Conservation (phyloP, 2,329 filamentous ascomycete species). For the Aspergillus floridensis region DNA sequence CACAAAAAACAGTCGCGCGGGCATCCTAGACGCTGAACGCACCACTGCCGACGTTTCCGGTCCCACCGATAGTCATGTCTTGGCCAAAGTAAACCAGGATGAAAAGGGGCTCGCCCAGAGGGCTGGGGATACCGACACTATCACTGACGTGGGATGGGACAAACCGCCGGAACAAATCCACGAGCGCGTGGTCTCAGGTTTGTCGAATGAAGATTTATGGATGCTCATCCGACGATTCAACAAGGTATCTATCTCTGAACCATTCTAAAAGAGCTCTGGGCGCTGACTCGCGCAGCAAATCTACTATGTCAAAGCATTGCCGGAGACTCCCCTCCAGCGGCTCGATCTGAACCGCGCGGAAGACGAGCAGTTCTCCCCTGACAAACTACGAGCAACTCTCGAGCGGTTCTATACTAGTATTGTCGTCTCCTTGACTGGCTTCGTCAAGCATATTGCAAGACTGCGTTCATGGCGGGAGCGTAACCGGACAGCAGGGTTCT, state of each 20-base stretch:
- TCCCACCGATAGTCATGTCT: slow-evolving; percentile 19
- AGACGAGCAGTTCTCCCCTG: slow-evolving; percentile 79
- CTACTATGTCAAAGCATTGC: slow-evolving; percentile 68
- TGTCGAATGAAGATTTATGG: slow-evolving; percentile 69
- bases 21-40: slow-evolving; percentile 3
- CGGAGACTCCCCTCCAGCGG: slow-evolving; percentile 59
- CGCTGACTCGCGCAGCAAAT: slow-evolving; percentile 52
- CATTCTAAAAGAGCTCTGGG: not conserved
- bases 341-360: slow-evolving; percentile 79
- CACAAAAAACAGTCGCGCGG: slow-evolving; percentile 2
- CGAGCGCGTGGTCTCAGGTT: slow-evolving; percentile 14
- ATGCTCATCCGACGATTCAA: slow-evolving; percentile 70
- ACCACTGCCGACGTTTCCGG: slow-evolving; percentile 3
- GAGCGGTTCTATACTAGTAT: slow-evolving; percentile 82
- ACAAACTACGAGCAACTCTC: slow-evolving; percentile 74
- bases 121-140: slow-evolving; percentile 11
- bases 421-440: slow-evolving; percentile 62
- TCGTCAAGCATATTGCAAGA: slow-evolving; percentile 71
- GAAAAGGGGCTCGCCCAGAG: slow-evolving; percentile 19
- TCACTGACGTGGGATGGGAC: slow-evolving; percentile 18
- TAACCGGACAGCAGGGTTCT: slow-evolving; percentile 66
- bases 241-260: slow-evolving; percentile 50
- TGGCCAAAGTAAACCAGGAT: slow-evolving; percentile 16
- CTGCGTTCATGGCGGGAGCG: slow-evolving; percentile 77
- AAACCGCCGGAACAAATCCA: slow-evolving; percentile 8